phyloP scores from a whole-genome alignment of 441 rosid species.

The Populus trichocarpa region DNA sequence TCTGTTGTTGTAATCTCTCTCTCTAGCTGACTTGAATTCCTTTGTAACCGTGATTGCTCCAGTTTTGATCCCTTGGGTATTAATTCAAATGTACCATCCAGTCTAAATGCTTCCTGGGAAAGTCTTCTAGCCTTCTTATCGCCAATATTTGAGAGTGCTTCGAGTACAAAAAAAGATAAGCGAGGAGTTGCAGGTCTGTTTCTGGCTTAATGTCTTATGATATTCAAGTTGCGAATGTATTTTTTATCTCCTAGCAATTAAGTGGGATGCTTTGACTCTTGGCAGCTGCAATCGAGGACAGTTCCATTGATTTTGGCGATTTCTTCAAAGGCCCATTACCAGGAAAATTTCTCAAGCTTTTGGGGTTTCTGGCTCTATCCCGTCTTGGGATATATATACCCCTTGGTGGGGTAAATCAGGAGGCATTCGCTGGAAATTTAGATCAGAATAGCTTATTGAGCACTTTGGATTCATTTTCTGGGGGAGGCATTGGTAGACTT shows the following conservation, averaged over 20 bases:
- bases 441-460: conserved; percentile 87
- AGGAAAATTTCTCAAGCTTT: conserved; percentile 85
- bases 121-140: conserved; percentile 49
- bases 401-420: conserved; percentile 89
- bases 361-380: conserved; percentile 81
- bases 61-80: conserved; percentile 84
- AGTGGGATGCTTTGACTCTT: conserved; percentile 30
- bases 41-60: conserved; percentile 51
- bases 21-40: conserved; percentile 35
- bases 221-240: conserved; percentile 15
- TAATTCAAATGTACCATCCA: conserved; percentile 44
- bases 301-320: conserved; percentile 95
- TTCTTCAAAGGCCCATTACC: conserved; percentile 93
- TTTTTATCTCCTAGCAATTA: conserved; percentile 14
- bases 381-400: conserved; percentile 93
- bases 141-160: conserved; percentile 55
- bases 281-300: conserved; percentile 96
- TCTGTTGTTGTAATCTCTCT: conserved; percentile 18
- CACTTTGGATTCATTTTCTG: conserved; percentile 95
- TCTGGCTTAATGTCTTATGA: conserved; percentile 12
- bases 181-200: conserved; percentile 81
- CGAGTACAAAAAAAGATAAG: conserved; percentile 60
- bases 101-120: conserved; percentile 55
- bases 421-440: conserved; percentile 87
- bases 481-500: conserved; percentile 96